Evolutionary conservation across 1,139 yeast genomes (phyloP), one percentile per base, ranked within the genome.

Genomic region (Pichia norvegensis): DNA sequence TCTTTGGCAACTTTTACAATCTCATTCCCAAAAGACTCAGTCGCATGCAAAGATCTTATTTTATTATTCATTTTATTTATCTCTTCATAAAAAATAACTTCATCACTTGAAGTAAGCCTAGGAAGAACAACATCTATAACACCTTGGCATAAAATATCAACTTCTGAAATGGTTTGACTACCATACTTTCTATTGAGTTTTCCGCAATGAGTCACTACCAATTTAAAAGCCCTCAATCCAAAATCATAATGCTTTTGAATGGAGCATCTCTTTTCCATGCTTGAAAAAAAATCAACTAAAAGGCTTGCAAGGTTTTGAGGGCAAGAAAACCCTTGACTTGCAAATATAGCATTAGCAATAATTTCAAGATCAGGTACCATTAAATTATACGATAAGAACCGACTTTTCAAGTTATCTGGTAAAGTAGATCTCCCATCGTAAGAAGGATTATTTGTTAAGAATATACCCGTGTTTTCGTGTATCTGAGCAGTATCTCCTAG

Each of bases 361-460:
- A 72, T 64, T 38, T 70, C 75, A 38, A 73, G 71, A 55, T 92
- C 95, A 0, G 97, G 95, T 25, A 67, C 67, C 11, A 74, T 72
- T 83, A 92, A 81, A 0, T 90, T 76, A 55, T 86, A 81, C 25
- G 81, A 77, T 49, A 95, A 68, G 65, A 90, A 92, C 36, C 83
- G 71, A 57, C 79, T 84, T 60, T 83, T 85, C 64, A 92, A 67
- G 59, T 90, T 92, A 48, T 90, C 96, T 0, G 98, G 98, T 13
- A 92, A 67, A 29, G 73, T 73, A 16, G 85, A 75, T 62, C 98
- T 74, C 0, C 97, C 97, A 22, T 79, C 80, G 61, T 92, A 92
- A 1, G 78, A 84, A 1, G 97, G 97, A 60, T 92, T 92, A 85
- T 88, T 84, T 0, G 98, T 92, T 2, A 90, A 79, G 60, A 90